Conservation (phyloP, 805 yeast species). For the Candida schatavii region DNA sequence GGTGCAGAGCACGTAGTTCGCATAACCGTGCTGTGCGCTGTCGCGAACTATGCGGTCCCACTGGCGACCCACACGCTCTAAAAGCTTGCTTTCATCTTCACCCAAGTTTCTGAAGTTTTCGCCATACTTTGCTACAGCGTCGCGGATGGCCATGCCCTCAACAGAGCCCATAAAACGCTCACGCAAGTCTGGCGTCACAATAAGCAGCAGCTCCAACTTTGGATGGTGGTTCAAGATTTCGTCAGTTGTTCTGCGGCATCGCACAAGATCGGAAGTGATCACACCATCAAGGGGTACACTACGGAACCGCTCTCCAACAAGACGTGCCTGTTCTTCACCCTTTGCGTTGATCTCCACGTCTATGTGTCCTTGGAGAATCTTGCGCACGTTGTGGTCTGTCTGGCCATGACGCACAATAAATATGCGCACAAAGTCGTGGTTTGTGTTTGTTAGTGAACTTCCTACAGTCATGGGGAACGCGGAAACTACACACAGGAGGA, state of each 20-base stretch:
- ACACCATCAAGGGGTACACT: constrained; percentile 43
- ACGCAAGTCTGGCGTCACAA: constrained; percentile 47
- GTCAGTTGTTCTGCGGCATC: constrained; percentile 61
- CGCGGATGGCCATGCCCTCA: constrained; percentile 69
- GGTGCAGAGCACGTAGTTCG: constrained; percentile 60
- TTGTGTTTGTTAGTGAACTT: constrained; percentile 24
- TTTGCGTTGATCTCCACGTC: constrained; percentile 61
- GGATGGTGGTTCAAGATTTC: constrained; percentile 31
- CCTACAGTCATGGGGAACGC: constrained; percentile 2
- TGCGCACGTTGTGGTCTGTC: constrained; percentile 66
- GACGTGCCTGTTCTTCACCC: constrained; percentile 60
- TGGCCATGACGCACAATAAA: constrained; percentile 82
- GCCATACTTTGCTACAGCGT: constrained; percentile 64
- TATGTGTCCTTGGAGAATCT: constrained; percentile 76
- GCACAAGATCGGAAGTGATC: constrained; percentile 49
- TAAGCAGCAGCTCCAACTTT: constrained; percentile 16
- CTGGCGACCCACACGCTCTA: constrained; percentile 46
- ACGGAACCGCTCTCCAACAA: constrained; percentile 47
- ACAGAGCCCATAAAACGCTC: constrained; percentile 76
- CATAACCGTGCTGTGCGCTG: constrained; percentile 27
- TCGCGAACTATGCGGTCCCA: constrained; percentile 43
- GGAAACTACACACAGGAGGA: too few species aligned
- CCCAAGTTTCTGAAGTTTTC: constrained; percentile 62
- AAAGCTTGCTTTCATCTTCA: constrained; percentile 49
- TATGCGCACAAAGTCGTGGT: constrained; percentile 41